Base-by-base conservation (phyloP, 2,329 filamentous ascomycete species). In the Arthrobotrys megalospora region DNA sequence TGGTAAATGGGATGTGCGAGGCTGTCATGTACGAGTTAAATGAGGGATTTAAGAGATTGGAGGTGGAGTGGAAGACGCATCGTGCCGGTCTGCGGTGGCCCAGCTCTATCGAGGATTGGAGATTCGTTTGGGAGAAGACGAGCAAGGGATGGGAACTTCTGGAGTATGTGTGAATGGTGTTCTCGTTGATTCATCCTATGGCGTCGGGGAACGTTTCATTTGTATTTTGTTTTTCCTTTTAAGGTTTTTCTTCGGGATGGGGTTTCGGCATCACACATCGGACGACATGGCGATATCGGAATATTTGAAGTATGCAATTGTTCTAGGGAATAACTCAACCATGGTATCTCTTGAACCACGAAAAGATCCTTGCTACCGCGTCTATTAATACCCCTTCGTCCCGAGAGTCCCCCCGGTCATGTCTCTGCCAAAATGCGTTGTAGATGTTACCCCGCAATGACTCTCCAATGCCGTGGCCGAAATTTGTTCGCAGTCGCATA, bases 61-160 rank as follows among this genome's bases (percentile, higher is more conserved):
- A 77, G n/a, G 16, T 77, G 1, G 34, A 19, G 3, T 28, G 70
- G 14, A 62, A 48, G n/a, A 28, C 58, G 43, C 8, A 45, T 3
- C 28, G 6, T 2, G 1, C n/a, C 1, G 60, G 34, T 11, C 52
- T 24, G 21, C 14, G 19, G 14, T 58, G 67, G 66, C 67, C 66
- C 14, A 45, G 43, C 6, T 53, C 67, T 47, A 16, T 36, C 2
- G 38, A 7, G 16, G 66, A 71, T 21, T 66, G 60, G 12, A 52
- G 50, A n/a, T 77, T 71, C 38, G 47, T 71, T 6, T 77, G 73
- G 66, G 67, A 71, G 32, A 66, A 48, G 24, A 58, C 52, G n/a
- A 24, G 11, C 2, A 41, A 14, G 6, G 28, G 34, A 1, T 77
- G 73, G 53, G 45, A 71, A n/a, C 60, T 71, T 10, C 12, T 43